phyloP scores from a whole-genome alignment of 169 alveolate genomes.

The Plasmodium knowlesi region DNA sequence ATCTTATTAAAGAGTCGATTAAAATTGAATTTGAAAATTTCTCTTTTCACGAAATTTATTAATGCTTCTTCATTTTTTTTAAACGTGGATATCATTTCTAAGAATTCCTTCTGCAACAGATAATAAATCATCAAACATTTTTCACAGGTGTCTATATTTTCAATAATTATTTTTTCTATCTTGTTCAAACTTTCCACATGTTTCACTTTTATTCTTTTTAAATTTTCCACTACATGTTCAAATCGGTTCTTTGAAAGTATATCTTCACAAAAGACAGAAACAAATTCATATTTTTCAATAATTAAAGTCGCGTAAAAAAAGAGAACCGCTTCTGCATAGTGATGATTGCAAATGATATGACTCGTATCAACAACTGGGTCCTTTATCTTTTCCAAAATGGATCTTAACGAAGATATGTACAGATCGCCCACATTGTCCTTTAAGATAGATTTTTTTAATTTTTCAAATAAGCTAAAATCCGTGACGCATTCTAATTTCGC shows the following conservation, averaged over 20 bases:
- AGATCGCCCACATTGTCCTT: constrained; percentile 11
- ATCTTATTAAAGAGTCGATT: constrained; percentile 44
- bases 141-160: constrained; percentile 51
- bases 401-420: constrained; percentile 10
- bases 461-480: constrained; percentile 33
- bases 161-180: constrained; percentile 21
- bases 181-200: constrained; percentile 7
- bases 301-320: constrained; percentile 40
- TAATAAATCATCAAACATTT: constrained; percentile 65
- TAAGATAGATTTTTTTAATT: constrained; percentile 31
- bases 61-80: constrained; percentile 31
- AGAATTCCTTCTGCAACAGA: constrained; percentile 40
- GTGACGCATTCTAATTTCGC: background rate
- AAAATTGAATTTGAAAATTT: constrained; percentile 43
- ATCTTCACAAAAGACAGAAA: constrained; percentile 22
- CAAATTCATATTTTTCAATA: constrained; percentile 36
- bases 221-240: background rate
- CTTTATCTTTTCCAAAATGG: constrained; percentile 28
- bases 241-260: background rate
- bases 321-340: constrained; percentile 19
- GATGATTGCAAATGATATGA: constrained; percentile 50
- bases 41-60: constrained; percentile 44
- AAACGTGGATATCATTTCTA: constrained; percentile 8
- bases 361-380: background rate
- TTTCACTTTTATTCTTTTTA: constrained; percentile 2